Conservation (phyloP, 441 rosid species). For the Eutrema salsugineum region DNA sequence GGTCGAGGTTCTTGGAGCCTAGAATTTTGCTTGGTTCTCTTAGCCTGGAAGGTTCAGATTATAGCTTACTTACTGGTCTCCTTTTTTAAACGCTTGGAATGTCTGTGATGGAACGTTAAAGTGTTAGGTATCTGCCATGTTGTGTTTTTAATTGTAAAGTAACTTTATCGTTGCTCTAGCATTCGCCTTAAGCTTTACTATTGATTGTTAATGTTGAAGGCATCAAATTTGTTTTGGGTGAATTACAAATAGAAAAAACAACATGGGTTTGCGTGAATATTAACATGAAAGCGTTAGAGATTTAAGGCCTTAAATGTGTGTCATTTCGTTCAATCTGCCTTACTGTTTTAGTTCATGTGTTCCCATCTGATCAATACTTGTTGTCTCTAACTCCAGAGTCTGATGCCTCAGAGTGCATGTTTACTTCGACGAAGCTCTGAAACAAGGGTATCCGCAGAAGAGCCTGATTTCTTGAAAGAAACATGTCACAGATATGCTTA, state of each 20-base stretch:
- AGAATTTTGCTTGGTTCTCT: conserved; percentile 37
- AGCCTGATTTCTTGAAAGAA: conserved; percentile 37
- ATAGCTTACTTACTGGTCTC: neutral
- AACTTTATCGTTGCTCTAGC: neutral
- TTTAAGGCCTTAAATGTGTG: neutral
- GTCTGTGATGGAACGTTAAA: neutral
- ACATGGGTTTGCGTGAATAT: neutral
- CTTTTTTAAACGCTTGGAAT: neutral
- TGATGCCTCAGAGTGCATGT: conserved; percentile 38
- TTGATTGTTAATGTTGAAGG: neutral
- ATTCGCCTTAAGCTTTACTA: neutral
- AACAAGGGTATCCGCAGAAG: conserved; percentile 33
- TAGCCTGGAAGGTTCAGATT: conserved; percentile 45
- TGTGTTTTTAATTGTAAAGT: neutral
- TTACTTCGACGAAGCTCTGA: conserved; percentile 47
- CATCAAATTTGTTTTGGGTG: too few species aligned
- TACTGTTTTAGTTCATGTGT: neutral
- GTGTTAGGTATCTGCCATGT: neutral
- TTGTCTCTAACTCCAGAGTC: conserved; percentile 26
- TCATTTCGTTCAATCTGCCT: neutral
- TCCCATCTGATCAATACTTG: neutral
- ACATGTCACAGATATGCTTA: conserved; percentile 35
- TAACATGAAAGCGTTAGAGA: neutral
- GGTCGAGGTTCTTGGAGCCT: conserved; percentile 41
- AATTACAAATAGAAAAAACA: neutral